A percentile compares a stretch with the other conserved stretches of the same genome.
These are phyloP conservation scores for Leccinum fallax DNA, from an alignment of 1,284 basidiomycete genomes.

Conservation along the genomic window DNA sequence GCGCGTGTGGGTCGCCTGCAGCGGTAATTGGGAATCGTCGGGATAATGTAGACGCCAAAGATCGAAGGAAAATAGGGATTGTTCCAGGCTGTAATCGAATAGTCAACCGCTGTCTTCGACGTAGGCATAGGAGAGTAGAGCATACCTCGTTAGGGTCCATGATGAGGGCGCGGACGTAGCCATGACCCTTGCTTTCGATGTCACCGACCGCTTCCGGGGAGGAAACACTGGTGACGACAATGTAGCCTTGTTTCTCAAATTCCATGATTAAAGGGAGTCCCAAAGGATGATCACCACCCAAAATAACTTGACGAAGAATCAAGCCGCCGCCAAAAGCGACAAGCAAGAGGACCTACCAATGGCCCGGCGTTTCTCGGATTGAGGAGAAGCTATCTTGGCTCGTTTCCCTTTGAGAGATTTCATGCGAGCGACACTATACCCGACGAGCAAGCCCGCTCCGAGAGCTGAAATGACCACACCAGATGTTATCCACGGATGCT, in stretches of 20 bases:
- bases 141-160: slow-evolving; percentile 73
- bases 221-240: slow-evolving; percentile 77
- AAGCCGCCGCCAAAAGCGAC: slow-evolving; percentile 6
- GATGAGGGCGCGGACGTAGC: slow-evolving; percentile 77
- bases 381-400: slow-evolving; percentile 36
- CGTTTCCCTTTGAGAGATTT: slow-evolving; percentile 38
- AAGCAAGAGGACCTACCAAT: slow-evolving; percentile 54
- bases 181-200: slow-evolving; percentile 65
- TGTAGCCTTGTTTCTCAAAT: slow-evolving; percentile 75
- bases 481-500: slow-evolving; percentile 61
- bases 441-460: slow-evolving; percentile 60
- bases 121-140: background rate
- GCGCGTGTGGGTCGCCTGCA: slow-evolving; percentile 75
- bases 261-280: slow-evolving; percentile 70
- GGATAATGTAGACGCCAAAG: slow-evolving; percentile 75
- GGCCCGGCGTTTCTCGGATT: slow-evolving; percentile 60
- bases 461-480: slow-evolving; percentile 55
- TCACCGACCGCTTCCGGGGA: slow-evolving; percentile 61
- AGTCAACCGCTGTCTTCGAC: slow-evolving; percentile 7
- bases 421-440: slow-evolving; percentile 45
- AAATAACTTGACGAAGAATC: slow-evolving; percentile 55
- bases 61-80: slow-evolving; percentile 74
- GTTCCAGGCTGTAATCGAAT: slow-evolving; percentile 56
- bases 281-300: slow-evolving; percentile 75
- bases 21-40: slow-evolving; percentile 76